These are phyloP conservation scores for Inonotus obliquus DNA, from an alignment of 1,284 basidiomycete genomes.

Conservation along the genomic window DNA sequence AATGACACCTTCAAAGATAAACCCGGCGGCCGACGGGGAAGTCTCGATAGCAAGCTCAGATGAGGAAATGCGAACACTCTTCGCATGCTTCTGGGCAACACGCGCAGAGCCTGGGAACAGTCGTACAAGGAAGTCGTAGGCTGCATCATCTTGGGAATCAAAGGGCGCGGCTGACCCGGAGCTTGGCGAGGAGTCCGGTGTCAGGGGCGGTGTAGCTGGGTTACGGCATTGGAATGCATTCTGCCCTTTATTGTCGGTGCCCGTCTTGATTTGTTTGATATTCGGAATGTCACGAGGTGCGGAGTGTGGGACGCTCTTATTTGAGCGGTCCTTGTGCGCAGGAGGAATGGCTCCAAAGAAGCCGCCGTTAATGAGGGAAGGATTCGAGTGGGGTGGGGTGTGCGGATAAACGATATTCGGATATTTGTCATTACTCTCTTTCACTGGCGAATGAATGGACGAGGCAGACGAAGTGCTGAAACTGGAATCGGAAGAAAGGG, in stretches of 20 bases:
- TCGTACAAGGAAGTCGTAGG: slow-evolving; percentile 69
- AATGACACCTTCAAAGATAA: slow-evolving; percentile 70
- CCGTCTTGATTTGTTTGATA: not conserved
- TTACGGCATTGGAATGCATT: slow-evolving; percentile 26
- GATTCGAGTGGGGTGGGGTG: slow-evolving; percentile 14
- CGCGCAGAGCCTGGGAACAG: slow-evolving; percentile 66
- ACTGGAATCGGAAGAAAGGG: slow-evolving; percentile 42
- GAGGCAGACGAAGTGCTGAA: slow-evolving; percentile 35
- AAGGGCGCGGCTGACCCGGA: slow-evolving; percentile 23
- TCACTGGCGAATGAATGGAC: slow-evolving; percentile 4
- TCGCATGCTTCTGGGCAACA: slow-evolving; percentile 59
- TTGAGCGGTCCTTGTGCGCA: slow-evolving; percentile 28
- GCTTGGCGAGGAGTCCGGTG: slow-evolving; percentile 40
- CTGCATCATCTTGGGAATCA: slow-evolving; percentile 28
- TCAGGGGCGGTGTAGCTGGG: slow-evolving; percentile 58
- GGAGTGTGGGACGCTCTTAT: slow-evolving; percentile 1
- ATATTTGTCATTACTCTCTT: slow-evolving; percentile 1
- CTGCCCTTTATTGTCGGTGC: not conserved
- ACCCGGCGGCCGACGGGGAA: not conserved
- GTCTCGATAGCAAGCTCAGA: slow-evolving; percentile 47
- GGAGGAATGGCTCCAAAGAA: not conserved
- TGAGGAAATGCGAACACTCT: slow-evolving; percentile 66
- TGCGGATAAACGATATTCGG: slow-evolving; percentile 15
- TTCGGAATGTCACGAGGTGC: slow-evolving; percentile 10
- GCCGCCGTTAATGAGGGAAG: not conserved